Evolutionary conservation across 176 grass and related monocot species (phyloP), one percentile per base, ranked within the genome.

Genomic region (Oryza longistaminata): DNA sequence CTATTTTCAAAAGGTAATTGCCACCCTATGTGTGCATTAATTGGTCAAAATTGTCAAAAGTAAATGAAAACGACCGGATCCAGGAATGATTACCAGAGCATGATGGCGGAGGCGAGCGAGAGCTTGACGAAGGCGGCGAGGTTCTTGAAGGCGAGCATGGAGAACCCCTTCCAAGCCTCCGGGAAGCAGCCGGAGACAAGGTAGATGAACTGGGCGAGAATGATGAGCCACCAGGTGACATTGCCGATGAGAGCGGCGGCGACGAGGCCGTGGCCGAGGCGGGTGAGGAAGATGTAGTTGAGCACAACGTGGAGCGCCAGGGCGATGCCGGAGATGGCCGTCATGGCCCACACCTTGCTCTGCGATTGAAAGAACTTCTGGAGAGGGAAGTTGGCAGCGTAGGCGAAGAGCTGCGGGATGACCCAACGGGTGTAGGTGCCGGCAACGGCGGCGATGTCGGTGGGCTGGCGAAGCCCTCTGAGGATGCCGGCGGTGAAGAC

Each of bases 291-390:
- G 72, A 94, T 7, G 76, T 79, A 92, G 88, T 89, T 94, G 80
- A 94, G 90, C 9, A 11, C 79, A 35, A 81, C 46, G 77, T 94
- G 92, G 67, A 79, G 22, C 39, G 75, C 83, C n/a, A 94, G 92
- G 0, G 43, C 87, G 24, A 21, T 83, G 50, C 83, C 84, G 29
- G 92, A 91, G 74, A 94, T 84, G 84, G 45, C 11, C 21, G 89
- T 90, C 84, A 94, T 80, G 61, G 27, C 80, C 92, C 92, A 94
- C 11, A 94, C 90, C 43, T 84, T 88, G 87, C 87, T 94, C 83
- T 91, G 92, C 17, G 92, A 7, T 77, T 91, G 90, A 71, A 89
- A 94, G 75, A 94, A 94, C 53, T 94, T 94, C 81, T 90, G 92
- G 15, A 94, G 87, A 48, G 92, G 92, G 84, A 92, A 94, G 84